Percentiles rank a stretch among this genome's conserved stretches.
phyloP scores from a whole-genome alignment of 148 eudicot species.

The Vaccinium myrtillus region DNA sequence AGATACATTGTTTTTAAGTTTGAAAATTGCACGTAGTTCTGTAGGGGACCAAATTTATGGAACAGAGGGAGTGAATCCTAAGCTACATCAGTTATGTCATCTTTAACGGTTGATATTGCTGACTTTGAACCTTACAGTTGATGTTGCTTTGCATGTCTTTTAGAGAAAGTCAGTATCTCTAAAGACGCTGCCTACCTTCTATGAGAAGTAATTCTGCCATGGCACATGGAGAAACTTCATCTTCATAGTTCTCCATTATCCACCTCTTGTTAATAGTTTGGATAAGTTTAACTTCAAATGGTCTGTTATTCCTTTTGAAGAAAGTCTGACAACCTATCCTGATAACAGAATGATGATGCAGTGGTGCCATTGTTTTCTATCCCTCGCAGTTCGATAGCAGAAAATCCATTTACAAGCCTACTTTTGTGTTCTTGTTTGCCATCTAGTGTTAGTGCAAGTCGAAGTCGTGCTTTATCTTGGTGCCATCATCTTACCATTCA shows the following conservation, averaged over 20 bases:
- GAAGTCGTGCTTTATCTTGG: slow-evolving; percentile 51
- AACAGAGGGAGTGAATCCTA: no score
- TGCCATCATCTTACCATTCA: slow-evolving; percentile 74
- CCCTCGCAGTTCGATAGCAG: slow-evolving; percentile 78
- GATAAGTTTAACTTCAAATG: not conserved
- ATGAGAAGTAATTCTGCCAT: slow-evolving; percentile 5
- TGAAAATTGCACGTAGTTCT: no score
- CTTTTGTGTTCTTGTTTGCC: slow-evolving; percentile 67
- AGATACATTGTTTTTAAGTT: no score
- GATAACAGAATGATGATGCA: slow-evolving; percentile 62
- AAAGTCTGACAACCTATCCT: slow-evolving; percentile 12
- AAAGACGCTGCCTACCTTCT: not conserved
- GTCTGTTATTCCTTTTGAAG: slow-evolving; percentile 16
- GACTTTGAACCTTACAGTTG: not conserved
- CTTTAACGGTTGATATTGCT: not conserved
- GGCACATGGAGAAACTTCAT: not conserved
- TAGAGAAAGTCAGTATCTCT: not conserved
- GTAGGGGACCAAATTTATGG: no score
- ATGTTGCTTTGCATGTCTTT: slow-evolving; percentile 4
- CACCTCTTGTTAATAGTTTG: not conserved
- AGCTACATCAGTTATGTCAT: no score
- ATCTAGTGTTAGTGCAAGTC: slow-evolving; percentile 29
- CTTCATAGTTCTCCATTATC: not conserved
- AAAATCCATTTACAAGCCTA: slow-evolving; percentile 84
- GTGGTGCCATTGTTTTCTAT: slow-evolving; percentile 71